Evolutionary conservation across 441 rosid genomes (phyloP).

Genomic region (Hypseocharis bilobata): DNA sequence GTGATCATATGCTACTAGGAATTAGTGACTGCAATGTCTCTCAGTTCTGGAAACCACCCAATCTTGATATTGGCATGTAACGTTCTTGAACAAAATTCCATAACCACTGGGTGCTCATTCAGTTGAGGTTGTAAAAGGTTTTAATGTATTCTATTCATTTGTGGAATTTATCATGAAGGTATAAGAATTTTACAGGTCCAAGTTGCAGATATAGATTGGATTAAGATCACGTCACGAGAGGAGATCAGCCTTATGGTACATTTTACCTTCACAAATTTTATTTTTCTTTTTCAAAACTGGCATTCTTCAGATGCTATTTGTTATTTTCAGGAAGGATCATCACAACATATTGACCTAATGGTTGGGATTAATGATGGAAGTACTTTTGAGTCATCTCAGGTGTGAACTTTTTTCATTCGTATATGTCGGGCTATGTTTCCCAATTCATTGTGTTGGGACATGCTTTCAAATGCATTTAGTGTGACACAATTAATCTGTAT

Average conservation of each 20-base stretch:
- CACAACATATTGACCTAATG: constrained; percentile 45
- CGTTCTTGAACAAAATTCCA: not conserved
- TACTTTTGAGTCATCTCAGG: constrained; percentile 75
- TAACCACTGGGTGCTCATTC: not conserved
- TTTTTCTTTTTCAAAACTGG: constrained; percentile 14
- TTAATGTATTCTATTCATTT: not conserved
- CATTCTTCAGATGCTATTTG: constrained; percentile 18
- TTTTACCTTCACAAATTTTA: constrained; percentile 6
- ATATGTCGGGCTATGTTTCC: constrained; percentile 16
- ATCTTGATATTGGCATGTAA: not conserved
- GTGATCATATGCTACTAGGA: not conserved
- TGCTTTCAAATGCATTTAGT: constrained; percentile 7
- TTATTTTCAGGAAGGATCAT: constrained; percentile 64
- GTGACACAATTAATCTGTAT: not conserved
- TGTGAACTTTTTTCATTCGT: constrained; percentile 27
- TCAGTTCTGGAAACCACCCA: constrained; percentile 1
- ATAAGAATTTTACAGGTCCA: constrained; percentile 49
- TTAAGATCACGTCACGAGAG: constrained; percentile 64
- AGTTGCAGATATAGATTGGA: constrained; percentile 92
- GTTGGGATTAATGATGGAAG: constrained; percentile 65
- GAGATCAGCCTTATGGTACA: constrained; percentile 79
- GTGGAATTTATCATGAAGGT: constrained; percentile 18
- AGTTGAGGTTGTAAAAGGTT: not conserved
- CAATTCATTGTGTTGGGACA: constrained; percentile 7
- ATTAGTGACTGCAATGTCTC: not conserved